These are phyloP conservation scores for Oehlia diaphana DNA, from an alignment of 192 early-diverging fungal genomes.

Conservation along the genomic window DNA sequence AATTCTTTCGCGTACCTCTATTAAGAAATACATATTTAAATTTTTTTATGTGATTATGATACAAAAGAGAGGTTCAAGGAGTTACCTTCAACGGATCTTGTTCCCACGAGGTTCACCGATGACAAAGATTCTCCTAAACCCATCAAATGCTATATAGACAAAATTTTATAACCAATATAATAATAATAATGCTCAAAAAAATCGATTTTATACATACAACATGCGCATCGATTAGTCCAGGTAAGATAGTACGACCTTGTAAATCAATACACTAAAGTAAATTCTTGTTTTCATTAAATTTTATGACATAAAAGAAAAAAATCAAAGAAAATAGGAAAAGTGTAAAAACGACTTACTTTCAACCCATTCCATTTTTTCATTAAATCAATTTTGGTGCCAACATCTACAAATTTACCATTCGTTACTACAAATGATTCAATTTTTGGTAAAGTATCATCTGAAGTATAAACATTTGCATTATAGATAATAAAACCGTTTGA, in stretches of 20 bases:
- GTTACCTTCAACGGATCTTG: conserved; percentile 20
- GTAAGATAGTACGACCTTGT: conserved; percentile 37
- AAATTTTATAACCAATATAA: not conserved
- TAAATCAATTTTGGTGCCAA: conserved; percentile 33
- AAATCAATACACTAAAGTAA: conserved; percentile 32
- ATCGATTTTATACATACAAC: conserved; percentile 32
- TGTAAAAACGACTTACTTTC: not conserved
- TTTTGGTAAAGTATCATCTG: conserved; percentile 32
- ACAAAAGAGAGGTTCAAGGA: not conserved
- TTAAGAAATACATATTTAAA: not conserved
- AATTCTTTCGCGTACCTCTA: conserved; percentile 1
- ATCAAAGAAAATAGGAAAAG: not conserved
- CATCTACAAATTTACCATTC: conserved; percentile 41
- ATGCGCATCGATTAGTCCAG: conserved; percentile 57
- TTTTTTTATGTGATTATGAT: not conserved
- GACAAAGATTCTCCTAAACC: conserved; percentile 32
- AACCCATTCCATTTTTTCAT: conserved; percentile 19
- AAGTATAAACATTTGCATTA: conserved; percentile 45
- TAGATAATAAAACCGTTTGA: conserved; percentile 34
- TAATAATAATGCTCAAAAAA: not conserved
- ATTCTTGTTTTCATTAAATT: not conserved
- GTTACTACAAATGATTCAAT: conserved; percentile 41
- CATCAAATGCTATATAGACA: conserved; percentile 41
- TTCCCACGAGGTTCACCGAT: conserved; percentile 12
- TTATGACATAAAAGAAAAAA: not conserved